Evolutionary conservation across 2,329 filamentous ascomycete species (phyloP), one percentile per base, ranked within the genome.

Genomic region (Alternaria tenuissima): DNA sequence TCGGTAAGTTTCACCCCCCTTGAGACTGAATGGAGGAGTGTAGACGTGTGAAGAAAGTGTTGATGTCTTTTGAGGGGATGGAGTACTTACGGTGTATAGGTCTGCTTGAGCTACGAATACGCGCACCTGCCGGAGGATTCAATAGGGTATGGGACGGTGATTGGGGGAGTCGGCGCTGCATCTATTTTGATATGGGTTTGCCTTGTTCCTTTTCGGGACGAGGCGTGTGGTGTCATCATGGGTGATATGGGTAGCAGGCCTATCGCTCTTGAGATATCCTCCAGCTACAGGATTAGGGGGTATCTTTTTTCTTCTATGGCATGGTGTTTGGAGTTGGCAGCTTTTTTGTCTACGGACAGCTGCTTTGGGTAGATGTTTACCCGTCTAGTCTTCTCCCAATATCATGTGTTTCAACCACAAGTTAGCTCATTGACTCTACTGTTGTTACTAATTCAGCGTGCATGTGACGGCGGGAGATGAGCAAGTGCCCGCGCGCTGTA

Each of bases 31-130:
- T 26, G 24, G 24, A 24, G 0, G 24, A 7, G 6, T 2, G 24
- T 24, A 24, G 6, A 24, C 0, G 24, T 24, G 24, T 26, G 24
- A 26, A 24, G 22, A 24, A 24, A 24, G 22, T 6, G 22, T 24
- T 1, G 1, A 24, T 24, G 22, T 24, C 22, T 24, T 63, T 66
- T 43, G 67, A 78, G 73, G 69, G 73, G 73, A 44, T 76, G 73
- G 70, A 76, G 74, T 68, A 73, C 73, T 68, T 74, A 72, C 62
- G 54, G 61, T 30, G 56, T 44, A 6, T 61, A 65, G 62, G 62
- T 59, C 57, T 56, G 64, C 44, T 26, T 26, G 24, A 26, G 24
- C 24, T 26, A 26, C 24, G 24, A 26, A 26, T 7, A 26, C 24
- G 24, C 24, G 7, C 24, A 26, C 1, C 24, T 26, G 24, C 2